Base-by-base conservation (phyloP, 768 basidiomycete species). In the Calvatia gigantea region DNA sequence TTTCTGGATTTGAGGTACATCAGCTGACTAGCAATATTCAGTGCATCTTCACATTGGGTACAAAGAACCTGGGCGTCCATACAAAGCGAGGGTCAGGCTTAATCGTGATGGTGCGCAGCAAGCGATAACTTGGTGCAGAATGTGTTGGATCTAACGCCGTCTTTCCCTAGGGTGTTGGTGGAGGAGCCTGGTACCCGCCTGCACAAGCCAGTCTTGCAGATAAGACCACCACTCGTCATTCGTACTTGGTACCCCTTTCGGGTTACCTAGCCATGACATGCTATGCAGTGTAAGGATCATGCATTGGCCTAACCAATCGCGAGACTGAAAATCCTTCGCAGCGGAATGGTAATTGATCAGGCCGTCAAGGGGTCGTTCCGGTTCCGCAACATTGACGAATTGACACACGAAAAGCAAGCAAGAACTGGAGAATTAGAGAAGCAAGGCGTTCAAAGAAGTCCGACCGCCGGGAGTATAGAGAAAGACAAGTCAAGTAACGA, bases 101-200 rank as follows among this genome's bases (percentile, higher is more conserved):
- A 56, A 82, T 86, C 56, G 85, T 84, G 32, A 84, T 85, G 84
- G 82, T 71, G 46, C 52, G 65, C 53, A n/a, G 17, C n/a, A 42
- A 27, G 53, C 39, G 9, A 37, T 68, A 33, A 51, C 64, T 58
- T 39, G 6, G 28, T 19, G 14, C 38, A 39, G n/a, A n/a, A 7
- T 21, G 14, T 51, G 23, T 37, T 39, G 25, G 3, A 48, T 45
- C n/a, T 23, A 28, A 48, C 54, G 17, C 48, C 27, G n/a, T 56
- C 46, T 51, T 27, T 50, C 3, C 19, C 15, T 47, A 73, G 71
- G 70, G 82, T 48, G 82, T 85, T 42, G 83, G 81, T 52, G 83
- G 83, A 43, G 85, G 84, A 31, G 85, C 83, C n/a, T 85, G 82
- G 84, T 86, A 80, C 65, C 84, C 85, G 2, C 73, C 82, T 9